Evolutionary conservation across 169 alveolate genomes (phyloP).

Genomic region (Hepatocystis sp.): DNA sequence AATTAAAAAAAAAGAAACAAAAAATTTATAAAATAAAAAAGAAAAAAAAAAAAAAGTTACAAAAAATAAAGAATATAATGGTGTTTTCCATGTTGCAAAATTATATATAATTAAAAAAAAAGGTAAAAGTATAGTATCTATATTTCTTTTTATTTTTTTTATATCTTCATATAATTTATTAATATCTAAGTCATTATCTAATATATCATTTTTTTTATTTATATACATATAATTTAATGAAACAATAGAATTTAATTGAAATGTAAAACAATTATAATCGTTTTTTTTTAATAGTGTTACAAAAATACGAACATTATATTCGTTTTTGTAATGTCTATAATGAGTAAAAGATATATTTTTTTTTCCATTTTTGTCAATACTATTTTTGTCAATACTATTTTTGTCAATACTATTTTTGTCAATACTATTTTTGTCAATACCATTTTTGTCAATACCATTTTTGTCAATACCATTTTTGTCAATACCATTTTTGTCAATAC

Average conservation of each 20-base stretch:
- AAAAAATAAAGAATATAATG: conserved; percentile 69
- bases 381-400: background rate
- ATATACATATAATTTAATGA: conserved; percentile 43
- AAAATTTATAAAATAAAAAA: conserved; percentile 46
- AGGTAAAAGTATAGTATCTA: conserved; percentile 62
- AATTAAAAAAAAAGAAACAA: conserved; percentile 65
- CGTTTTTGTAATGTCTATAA: background rate
- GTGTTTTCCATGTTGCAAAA: conserved; percentile 70
- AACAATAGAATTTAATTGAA: conserved; percentile 19
- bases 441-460: background rate
- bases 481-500: no score
- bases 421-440: background rate
- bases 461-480: background rate
- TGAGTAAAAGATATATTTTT: background rate
- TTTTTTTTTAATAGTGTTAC: conserved; percentile 27
- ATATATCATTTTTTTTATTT: conserved; percentile 18
- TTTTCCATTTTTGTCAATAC: background rate
- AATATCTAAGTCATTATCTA: conserved; percentile 58
- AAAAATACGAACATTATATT: conserved; percentile 54
- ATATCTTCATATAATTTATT: conserved; percentile 65
- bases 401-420: background rate
- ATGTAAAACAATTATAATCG: conserved; percentile 15
- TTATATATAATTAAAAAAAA: conserved; percentile 62
- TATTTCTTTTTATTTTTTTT: conserved; percentile 34
- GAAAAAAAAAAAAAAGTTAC: conserved; percentile 42